Percentiles rank a stretch among this genome's conserved stretches.
These are phyloP conservation scores for Ophiocordyceps camponoti-floridani DNA, from an alignment of 2,329 filamentous ascomycete genomes.

Conservation along the genomic window DNA sequence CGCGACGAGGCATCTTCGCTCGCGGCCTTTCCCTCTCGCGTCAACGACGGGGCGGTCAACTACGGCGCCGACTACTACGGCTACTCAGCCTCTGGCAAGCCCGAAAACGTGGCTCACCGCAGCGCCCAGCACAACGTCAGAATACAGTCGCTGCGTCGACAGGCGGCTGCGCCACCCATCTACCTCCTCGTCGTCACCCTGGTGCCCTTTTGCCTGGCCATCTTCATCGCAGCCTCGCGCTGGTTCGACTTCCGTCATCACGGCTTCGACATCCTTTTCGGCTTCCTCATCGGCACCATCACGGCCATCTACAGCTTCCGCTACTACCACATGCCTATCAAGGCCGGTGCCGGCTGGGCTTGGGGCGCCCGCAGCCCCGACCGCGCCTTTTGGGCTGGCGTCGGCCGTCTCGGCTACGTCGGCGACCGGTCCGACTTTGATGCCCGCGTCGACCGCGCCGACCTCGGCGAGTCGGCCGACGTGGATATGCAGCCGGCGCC, in stretches of 20 bases:
- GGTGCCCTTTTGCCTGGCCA: constrained; percentile 53
- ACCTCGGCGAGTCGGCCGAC: constrained; percentile 10
- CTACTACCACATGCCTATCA: constrained; percentile 70
- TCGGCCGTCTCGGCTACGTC: constrained; percentile 41
- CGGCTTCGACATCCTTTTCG: constrained; percentile 81
- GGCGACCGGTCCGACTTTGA: constrained; percentile 17
- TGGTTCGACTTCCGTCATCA: constrained; percentile 83
- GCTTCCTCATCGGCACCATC: constrained; percentile 59
- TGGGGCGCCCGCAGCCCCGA: constrained; percentile 63
- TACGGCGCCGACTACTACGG: constrained; percentile 4
- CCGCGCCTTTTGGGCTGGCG: constrained; percentile 63
- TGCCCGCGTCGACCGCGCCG: constrained; percentile 6
- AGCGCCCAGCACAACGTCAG: constrained; percentile 12
- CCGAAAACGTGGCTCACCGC: constrained; percentile 8
- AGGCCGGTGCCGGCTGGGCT: constrained; percentile 63
- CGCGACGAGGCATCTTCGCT: constrained; percentile 26
- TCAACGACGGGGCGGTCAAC: constrained; percentile 16
- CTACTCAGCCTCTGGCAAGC: constrained; percentile 1
- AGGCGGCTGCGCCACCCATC: constrained; percentile 66
- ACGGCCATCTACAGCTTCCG: constrained; percentile 61
- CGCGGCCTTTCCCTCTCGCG: constrained; percentile 61
- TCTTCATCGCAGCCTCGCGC: constrained; percentile 71
- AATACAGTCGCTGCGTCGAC: constrained; percentile 32
- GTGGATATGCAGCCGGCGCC: constrained; percentile 3
- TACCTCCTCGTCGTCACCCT: constrained; percentile 57